A percentile compares a stretch with the other conserved stretches of the same genome.
Conservation (phyloP, 331 rosid genomes). For the Quercus lobata region DNA sequence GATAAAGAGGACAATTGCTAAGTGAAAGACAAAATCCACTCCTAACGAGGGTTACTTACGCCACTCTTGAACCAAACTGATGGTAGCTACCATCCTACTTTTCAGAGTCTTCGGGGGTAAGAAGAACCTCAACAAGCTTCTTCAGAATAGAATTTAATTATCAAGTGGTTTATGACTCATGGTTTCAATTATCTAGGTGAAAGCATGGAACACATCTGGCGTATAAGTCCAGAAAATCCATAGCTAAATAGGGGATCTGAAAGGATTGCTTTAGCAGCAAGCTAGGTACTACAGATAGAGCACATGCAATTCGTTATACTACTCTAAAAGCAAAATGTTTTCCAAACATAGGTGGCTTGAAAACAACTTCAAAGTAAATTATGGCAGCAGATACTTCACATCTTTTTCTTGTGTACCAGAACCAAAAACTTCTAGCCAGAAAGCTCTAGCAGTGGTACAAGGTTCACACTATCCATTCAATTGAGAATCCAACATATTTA, state of each 20-base stretch:
- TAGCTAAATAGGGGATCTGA: not conserved
- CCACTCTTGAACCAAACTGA: not conserved
- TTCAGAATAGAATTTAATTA: not conserved
- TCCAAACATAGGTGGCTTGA: too few species aligned
- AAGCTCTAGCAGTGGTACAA: not conserved
- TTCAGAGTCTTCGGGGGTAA: not conserved
- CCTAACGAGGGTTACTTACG: not conserved
- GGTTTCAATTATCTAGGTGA: not conserved
- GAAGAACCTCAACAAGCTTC: not conserved
- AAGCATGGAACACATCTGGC: not conserved
- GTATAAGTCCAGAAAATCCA: not conserved
- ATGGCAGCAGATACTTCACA: too few species aligned
- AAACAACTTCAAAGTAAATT: too few species aligned
- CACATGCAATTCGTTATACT: too few species aligned
- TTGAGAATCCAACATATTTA: not conserved
- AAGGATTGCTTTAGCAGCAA: not conserved
- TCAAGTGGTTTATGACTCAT: not conserved
- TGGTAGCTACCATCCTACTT: not conserved
- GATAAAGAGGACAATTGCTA: not conserved
- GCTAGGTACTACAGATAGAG: too few species aligned
- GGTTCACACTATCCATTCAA: not conserved
- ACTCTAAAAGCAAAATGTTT: too few species aligned
- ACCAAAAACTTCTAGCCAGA: not conserved
- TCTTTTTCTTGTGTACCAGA: not conserved
- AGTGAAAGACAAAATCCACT: not conserved